Conservation (phyloP, 495 filamentous ascomycete species). For the Penicillium canariense region DNA sequence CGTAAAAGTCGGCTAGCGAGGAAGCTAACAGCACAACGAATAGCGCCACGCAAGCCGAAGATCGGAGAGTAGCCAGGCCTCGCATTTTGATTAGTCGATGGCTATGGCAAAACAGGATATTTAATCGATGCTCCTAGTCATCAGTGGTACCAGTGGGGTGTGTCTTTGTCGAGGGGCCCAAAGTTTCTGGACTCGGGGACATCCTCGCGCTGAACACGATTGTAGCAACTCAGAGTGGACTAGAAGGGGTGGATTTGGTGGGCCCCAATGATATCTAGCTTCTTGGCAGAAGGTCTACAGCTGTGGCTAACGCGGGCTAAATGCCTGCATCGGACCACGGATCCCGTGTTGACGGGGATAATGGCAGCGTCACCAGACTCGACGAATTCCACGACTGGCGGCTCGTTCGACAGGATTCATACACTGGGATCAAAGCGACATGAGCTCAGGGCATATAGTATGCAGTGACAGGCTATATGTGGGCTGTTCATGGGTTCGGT, state of each 20-base stretch:
- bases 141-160: background rate
- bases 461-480: background rate
- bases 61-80: background rate
- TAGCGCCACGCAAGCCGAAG: constrained; percentile 2
- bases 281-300: background rate
- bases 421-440: background rate
- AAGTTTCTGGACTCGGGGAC: background rate
- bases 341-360: background rate
- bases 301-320: background rate
- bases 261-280: background rate
- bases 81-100: background rate
- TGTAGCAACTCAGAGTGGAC: background rate
- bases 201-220: too few species aligned
- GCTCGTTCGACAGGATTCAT: background rate
- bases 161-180: background rate
- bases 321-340: background rate
- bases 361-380: background rate
- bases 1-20: background rate
- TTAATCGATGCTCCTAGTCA: background rate
- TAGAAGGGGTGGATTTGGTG: background rate
- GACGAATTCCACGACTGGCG: background rate
- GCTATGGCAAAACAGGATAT: background rate
- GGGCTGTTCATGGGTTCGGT: background rate
- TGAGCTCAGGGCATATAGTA: background rate
- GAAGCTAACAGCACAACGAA: background rate